Base-by-base conservation (phyloP, 2,329 filamentous ascomycete genomes). In the Calonectria ilicicola region DNA sequence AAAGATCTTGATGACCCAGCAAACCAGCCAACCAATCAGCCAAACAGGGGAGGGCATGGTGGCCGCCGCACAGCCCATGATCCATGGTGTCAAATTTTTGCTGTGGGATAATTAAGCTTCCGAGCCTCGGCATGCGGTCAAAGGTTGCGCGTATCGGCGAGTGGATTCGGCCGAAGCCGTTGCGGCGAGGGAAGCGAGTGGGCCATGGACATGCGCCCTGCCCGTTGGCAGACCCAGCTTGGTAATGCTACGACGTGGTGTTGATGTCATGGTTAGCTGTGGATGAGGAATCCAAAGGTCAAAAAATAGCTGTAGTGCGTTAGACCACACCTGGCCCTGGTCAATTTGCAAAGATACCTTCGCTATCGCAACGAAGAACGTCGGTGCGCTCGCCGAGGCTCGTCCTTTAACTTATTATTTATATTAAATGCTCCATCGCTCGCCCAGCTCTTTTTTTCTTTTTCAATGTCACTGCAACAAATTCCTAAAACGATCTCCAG, bases 331-430 rank as follows among this genome's bases (percentile, higher is more conserved):
- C 47, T n/a, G 47, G 32, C 51, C 62, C 51, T 38, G 27, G 42
- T 65, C 35, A 32, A 21, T 40, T 14, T 42, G 53, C 66, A 42
- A 29, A 29, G 26, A 60, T 38, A 17, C 27, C 27, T 35, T 23
- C 32, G 26, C 29, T 60, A n/a, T 67, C 46, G 42, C 42, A 40
- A 56, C 56, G 7, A 58, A 58, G 7, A 58, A 58, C 56, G 47
- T 68, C 69, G 69, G 65, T 63, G 65, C 58, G 29, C 47, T 65
- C 65, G 64, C 64, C 69, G 69, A 71, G 69, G n/a, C 46, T 58
- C 12, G 9, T 29, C 15, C 15, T 67, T 21, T n/a, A n/a, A n/a
- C n/a, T n/a, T 68, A 40, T 40, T 67, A 23, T 10, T 40, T 40
- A 47, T 40, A 23, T 60, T 72, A 65, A 72, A 51, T 51, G 23